Evolutionary conservation across 2,329 filamentous ascomycete species (phyloP).

Genomic region (Gaeumannomyces tritici): DNA sequence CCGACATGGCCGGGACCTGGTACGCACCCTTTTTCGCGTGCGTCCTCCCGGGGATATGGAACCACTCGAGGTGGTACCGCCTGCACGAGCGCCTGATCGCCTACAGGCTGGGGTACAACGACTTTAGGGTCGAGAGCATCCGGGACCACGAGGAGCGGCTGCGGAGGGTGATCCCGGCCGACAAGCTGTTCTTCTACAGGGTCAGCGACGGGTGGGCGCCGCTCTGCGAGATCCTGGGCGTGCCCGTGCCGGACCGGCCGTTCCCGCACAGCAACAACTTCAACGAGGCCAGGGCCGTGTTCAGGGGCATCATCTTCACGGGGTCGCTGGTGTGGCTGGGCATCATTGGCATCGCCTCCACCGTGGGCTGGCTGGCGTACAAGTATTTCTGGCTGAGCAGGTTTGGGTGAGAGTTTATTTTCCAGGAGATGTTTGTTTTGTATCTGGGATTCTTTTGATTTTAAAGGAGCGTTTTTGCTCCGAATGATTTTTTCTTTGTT

Average conservation of each 20-base stretch:
- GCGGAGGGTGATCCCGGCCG: constrained; percentile 19
- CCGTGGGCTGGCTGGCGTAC: neutral
- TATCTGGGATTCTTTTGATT: no score
- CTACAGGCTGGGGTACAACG: constrained; percentile 20
- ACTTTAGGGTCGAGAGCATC: constrained; percentile 4
- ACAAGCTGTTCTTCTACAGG: constrained; percentile 23
- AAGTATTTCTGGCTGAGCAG: neutral
- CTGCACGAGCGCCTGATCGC: constrained; percentile 9
- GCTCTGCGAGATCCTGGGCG: constrained; percentile 21
- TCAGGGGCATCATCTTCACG: neutral
- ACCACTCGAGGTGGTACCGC: constrained; percentile 20
- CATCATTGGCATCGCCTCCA: neutral
- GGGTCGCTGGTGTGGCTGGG: neutral
- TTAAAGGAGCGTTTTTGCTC: no score
- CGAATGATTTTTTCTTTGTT: no score
- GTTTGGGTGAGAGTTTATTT: neutral
- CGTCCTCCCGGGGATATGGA: constrained; percentile 20
- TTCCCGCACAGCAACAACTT: constrained; percentile 24
- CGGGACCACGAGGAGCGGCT: constrained; percentile 18
- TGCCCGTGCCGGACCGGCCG: constrained; percentile 21
- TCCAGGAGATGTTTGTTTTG: no score
- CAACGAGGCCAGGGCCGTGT: neutral
- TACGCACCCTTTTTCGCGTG: constrained; percentile 22
- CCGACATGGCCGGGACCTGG: constrained; percentile 22
- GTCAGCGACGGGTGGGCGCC: constrained; percentile 24